These are phyloP conservation scores for Luffa aegyptiaca DNA, from an alignment of 306 rosid genomes.

Conservation along the genomic window DNA sequence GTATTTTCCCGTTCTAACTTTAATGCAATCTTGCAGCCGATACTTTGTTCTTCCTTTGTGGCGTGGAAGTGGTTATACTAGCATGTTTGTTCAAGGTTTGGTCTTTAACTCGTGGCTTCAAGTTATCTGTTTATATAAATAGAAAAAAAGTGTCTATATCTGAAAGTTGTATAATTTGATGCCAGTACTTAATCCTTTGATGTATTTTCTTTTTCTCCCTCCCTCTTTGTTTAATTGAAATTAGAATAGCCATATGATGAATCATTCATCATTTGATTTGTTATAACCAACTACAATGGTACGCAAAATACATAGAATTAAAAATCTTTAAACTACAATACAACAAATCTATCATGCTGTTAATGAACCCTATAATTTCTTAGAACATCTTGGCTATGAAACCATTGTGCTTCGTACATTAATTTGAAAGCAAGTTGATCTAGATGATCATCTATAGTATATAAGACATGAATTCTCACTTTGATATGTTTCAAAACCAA, in stretches of 20 bases:
- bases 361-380: neutral
- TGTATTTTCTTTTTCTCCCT: neutral
- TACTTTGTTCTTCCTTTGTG: slow-evolving; percentile 86
- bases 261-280: neutral
- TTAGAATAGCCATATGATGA: neutral
- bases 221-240: neutral
- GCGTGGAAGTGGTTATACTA: slow-evolving; percentile 79
- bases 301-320: neutral
- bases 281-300: neutral
- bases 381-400: neutral
- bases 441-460: neutral
- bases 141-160: neutral
- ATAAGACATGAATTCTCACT: neutral
- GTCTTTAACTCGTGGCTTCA: slow-evolving; percentile 13
- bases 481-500: too few relatives aligned
- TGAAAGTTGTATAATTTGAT: neutral
- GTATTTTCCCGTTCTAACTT: slow-evolving; percentile 11
- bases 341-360: neutral
- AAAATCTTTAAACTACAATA: neutral
- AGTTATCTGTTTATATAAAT: neutral
- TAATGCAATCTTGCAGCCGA: slow-evolving; percentile 39
- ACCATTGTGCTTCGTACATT: neutral
- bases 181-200: neutral
- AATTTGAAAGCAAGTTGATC: too few relatives aligned
- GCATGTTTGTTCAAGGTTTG: slow-evolving; percentile 92